Conservation (phyloP, 2,329 filamentous ascomycete genomes). For the Botrytis fabae region DNA sequence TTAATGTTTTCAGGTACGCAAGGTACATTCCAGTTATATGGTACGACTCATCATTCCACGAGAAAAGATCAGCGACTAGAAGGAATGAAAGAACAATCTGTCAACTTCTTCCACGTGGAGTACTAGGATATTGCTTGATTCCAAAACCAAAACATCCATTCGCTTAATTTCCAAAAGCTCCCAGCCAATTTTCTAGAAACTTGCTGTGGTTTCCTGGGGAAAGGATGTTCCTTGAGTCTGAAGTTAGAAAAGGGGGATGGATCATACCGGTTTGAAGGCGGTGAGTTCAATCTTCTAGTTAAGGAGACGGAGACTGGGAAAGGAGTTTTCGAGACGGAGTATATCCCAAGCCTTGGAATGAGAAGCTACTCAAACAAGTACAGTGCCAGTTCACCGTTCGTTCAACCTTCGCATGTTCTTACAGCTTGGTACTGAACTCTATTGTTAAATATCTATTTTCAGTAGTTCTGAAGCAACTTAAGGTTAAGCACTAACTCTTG, state of each 20-base stretch:
- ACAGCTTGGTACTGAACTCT: neutral
- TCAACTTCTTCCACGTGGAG: slow-evolving; percentile 10
- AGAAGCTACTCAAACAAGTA: neutral
- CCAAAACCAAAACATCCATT: neutral
- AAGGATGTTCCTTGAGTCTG: slow-evolving; percentile 8
- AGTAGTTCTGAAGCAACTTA: neutral
- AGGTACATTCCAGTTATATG: neutral
- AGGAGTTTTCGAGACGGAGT: neutral
- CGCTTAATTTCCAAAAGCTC: neutral
- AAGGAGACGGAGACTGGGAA: neutral
- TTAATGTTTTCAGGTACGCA: neutral
- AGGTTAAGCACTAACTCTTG: neutral
- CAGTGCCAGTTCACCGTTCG: neutral
- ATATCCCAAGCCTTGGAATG: neutral
- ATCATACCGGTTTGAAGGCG: neutral
- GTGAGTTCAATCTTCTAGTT: neutral
- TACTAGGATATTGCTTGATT: slow-evolving; percentile 2
- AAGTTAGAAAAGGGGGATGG: neutral
- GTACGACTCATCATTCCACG: neutral
- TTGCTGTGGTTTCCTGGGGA: neutral
- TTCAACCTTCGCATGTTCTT: neutral
- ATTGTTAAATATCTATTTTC: neutral
- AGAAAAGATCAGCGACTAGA: slow-evolving; percentile 16
- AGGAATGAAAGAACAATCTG: slow-evolving; percentile 16
- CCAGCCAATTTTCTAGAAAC: slow-evolving; percentile 14